Evolutionary conservation across 805 yeast genomes (phyloP).

Genomic region (Wickerhamomyces mucosus): DNA sequence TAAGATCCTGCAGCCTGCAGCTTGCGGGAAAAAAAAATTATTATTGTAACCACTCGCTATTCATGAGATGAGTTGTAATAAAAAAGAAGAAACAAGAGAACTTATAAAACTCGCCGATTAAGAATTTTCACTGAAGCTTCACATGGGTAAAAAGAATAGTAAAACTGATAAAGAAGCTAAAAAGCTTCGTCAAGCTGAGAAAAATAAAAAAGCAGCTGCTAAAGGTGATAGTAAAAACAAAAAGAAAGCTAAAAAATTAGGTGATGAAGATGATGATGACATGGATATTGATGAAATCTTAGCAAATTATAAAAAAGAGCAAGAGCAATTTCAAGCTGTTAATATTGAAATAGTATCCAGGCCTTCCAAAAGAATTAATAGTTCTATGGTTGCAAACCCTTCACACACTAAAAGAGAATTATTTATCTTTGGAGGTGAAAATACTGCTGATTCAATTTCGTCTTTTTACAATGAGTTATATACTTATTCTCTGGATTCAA

Average conservation of each 20-base stretch:
- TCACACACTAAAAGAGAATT: constrained; percentile 68
- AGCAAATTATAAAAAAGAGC: constrained; percentile 70
- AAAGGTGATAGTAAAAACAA: constrained; percentile 72
- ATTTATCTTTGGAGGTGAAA: constrained; percentile 86
- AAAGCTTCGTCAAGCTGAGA: constrained; percentile 79
- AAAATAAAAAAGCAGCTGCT: constrained; percentile 62
- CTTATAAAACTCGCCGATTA: too few species aligned
- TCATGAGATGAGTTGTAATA: too few species aligned
- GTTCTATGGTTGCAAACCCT: constrained; percentile 69
- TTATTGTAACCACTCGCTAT: too few species aligned
- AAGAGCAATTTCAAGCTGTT: constrained; percentile 67
- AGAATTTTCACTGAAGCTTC: too few species aligned
- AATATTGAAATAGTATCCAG: constrained; percentile 44
- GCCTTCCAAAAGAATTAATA: constrained; percentile 66
- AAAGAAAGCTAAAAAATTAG: constrained; percentile 63
- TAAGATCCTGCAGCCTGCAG: too few species aligned
- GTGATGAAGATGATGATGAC: constrained; percentile 79
- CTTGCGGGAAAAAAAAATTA: too few species aligned
- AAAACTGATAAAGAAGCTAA: constrained; percentile 87
- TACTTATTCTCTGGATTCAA: constrained; percentile 65
- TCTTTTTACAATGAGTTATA: constrained; percentile 75
- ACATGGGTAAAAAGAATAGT: constrained; percentile 80
- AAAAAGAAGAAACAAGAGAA: too few species aligned
- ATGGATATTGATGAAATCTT: constrained; percentile 79
- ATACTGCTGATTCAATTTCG: constrained; percentile 38